Base-by-base conservation (phyloP, 1,284 basidiomycete species). In the Austropuccinia psidii region DNA sequence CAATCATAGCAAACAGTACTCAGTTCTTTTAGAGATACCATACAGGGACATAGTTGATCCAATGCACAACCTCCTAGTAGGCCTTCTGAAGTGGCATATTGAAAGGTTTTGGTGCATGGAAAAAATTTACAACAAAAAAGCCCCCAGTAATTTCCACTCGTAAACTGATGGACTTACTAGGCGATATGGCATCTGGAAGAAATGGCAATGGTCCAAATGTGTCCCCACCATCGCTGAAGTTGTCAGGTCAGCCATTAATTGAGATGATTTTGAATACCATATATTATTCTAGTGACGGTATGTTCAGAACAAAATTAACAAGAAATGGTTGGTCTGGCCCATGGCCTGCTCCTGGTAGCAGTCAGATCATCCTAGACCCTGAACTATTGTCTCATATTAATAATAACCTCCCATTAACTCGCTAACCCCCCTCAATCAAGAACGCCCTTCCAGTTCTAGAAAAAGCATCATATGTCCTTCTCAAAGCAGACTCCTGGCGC, bases 401-500 rank as follows among this genome's bases (percentile, higher is more conserved):
- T 39, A 9, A 29, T 15, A 11, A n/a, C 17, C 31, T 62, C 21
- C 39, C 35, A 21, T 29, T 35, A 19, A 62, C 45, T n/a, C 13
- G 29, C n/a, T 43, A 43, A 27, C 60, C 60, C 19, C 41, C n/a
- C 31, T 62, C 37, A 41, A 15, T 76, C 29, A 73, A 65, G 9
- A 21, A n/a, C 4, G 60, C 62, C 0, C 55, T 65, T 4, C 74
- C 37, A 27, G 24, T 19, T 3, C 55, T 76, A 24, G 75, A 49
- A 0, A 52, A 50, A 7, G 49, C 49, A 7, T 41, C 29, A 1
- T 65, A 68, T 50, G 76, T 74, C 9, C 60, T 54, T 37, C 67
- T 76, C 8, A 75, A 65, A 50, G 75, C 76, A 2, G 64, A 76
- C 37, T 74, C 76, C 37, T 76, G 76, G 58, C 54, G 69, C 9